These are phyloP conservation scores for Ophiostoma angusticollis DNA, from an alignment of 2,329 filamentous ascomycete genomes.

Conservation along the genomic window DNA sequence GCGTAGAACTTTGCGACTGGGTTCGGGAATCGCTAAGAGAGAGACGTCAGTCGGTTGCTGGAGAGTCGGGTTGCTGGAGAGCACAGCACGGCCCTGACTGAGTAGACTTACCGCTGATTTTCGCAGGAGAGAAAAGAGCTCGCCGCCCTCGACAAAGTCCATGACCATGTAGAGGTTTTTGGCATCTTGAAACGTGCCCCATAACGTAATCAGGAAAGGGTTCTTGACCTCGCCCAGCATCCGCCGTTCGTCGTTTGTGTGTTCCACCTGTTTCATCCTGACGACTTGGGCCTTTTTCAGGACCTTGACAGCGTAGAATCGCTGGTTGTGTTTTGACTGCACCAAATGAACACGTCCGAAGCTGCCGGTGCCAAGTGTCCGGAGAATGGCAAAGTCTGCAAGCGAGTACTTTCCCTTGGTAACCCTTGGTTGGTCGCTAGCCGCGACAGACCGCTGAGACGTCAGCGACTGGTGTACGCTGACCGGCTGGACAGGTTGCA, in stretches of 20 bases:
- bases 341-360: constrained; percentile 95
- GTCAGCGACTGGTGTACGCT: constrained; percentile 17
- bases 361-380: constrained; percentile 89
- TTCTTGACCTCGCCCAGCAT: constrained; percentile 98
- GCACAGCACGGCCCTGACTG: not conserved
- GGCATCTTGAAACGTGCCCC: constrained; percentile 94
- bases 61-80: too few relatives aligned
- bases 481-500: constrained; percentile 14
- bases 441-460: constrained; percentile 6
- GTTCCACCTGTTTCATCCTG: constrained; percentile 99
- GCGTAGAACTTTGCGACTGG: constrained; percentile 99
- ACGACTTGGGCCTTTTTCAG: constrained; percentile 97
- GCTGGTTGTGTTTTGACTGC: constrained; percentile 94
- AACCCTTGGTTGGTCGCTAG: constrained; percentile 38
- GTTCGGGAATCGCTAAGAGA: constrained; percentile 85
- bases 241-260: constrained; percentile 92
- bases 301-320: constrained; percentile 97
- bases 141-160: constrained; percentile 98
- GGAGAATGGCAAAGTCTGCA: constrained; percentile 74
- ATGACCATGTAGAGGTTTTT: constrained; percentile 99
- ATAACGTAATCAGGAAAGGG: constrained; percentile 92
- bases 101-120: constrained; percentile 65
- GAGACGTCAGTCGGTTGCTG: not conserved
- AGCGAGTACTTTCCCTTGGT: constrained; percentile 98
- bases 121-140: constrained; percentile 86